Evolutionary conservation across 1,139 yeast genomes (phyloP).

Genomic region (Trichomonascaceae sp.): DNA sequence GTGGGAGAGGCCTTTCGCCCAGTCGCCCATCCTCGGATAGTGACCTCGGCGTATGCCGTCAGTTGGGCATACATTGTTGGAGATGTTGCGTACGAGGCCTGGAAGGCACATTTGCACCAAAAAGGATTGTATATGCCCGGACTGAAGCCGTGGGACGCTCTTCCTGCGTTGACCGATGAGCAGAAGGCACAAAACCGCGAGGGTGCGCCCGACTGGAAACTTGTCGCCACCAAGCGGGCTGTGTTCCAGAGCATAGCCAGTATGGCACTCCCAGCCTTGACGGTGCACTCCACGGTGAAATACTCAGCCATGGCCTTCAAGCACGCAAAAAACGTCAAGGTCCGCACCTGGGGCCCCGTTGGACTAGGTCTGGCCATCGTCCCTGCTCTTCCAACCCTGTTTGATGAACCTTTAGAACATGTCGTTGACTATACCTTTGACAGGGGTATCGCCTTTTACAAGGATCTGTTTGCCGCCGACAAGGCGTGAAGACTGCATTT

Average conservation of each 20-base stretch:
- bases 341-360: constrained; percentile 64
- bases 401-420: constrained; percentile 73
- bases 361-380: constrained; percentile 65
- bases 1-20: constrained; percentile 87
- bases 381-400: constrained; percentile 63
- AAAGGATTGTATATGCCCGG: constrained; percentile 56
- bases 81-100: constrained; percentile 65
- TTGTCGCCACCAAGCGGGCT: constrained; percentile 55
- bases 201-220: constrained; percentile 45
- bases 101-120: constrained; percentile 58
- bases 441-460: too few relatives aligned
- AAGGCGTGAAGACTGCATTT: too few relatives aligned
- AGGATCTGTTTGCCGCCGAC: too few relatives aligned
- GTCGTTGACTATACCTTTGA: constrained; percentile 54
- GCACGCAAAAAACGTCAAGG: constrained; percentile 35
- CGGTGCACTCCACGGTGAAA: constrained; percentile 68
- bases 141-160: constrained; percentile 53
- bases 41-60: constrained; percentile 53
- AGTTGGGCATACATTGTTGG: constrained; percentile 70
- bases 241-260: constrained; percentile 71
- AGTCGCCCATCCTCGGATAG: constrained; percentile 58
- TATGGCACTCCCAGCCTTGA: constrained; percentile 80
- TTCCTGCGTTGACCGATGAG: constrained; percentile 26
- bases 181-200: constrained; percentile 27
- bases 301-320: constrained; percentile 44